Conservation (phyloP, 805 yeast genomes). For the Schwanniomyces pseudopolymorphus region DNA sequence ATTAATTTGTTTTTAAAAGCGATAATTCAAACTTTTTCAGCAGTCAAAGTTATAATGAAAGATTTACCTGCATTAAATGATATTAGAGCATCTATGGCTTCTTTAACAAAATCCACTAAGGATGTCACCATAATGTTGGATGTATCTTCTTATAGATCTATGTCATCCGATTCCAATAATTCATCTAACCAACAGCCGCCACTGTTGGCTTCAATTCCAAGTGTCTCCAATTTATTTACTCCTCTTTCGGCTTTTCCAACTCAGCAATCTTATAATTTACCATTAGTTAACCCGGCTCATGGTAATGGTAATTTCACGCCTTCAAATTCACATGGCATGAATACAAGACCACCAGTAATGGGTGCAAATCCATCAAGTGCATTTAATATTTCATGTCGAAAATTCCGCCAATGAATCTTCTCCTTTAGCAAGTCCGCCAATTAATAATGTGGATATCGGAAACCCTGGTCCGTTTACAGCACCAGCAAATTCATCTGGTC, state of each 20-base stretch:
- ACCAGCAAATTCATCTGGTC: constrained; percentile 33
- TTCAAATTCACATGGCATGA: constrained; percentile 26
- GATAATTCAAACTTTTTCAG: constrained; percentile 77
- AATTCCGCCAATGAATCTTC: neutral
- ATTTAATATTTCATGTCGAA: neutral
- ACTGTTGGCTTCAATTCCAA: constrained; percentile 27
- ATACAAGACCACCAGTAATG: constrained; percentile 25
- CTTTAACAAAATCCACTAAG: constrained; percentile 82
- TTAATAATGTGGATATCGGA: neutral
- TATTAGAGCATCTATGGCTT: constrained; percentile 74
- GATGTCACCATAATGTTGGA: constrained; percentile 89
- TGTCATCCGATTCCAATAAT: constrained; percentile 20
- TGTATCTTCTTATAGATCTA: constrained; percentile 33
- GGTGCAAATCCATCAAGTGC: neutral
- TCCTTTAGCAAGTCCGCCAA: constrained; percentile 2
- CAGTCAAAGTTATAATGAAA: constrained; percentile 77
- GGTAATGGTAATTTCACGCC: constrained; percentile 4
- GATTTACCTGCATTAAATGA: constrained; percentile 81
- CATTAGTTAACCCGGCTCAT: constrained; percentile 6
- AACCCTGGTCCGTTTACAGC: constrained; percentile 16
- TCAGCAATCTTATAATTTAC: constrained; percentile 7
- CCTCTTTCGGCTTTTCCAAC: constrained; percentile 28
- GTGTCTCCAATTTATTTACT: constrained; percentile 32
- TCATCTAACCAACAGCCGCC: constrained; percentile 20
- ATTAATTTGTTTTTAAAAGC: constrained; percentile 79